Conservation (phyloP, 495 filamentous ascomycete species). For the Penicillium bialowiezense region DNA sequence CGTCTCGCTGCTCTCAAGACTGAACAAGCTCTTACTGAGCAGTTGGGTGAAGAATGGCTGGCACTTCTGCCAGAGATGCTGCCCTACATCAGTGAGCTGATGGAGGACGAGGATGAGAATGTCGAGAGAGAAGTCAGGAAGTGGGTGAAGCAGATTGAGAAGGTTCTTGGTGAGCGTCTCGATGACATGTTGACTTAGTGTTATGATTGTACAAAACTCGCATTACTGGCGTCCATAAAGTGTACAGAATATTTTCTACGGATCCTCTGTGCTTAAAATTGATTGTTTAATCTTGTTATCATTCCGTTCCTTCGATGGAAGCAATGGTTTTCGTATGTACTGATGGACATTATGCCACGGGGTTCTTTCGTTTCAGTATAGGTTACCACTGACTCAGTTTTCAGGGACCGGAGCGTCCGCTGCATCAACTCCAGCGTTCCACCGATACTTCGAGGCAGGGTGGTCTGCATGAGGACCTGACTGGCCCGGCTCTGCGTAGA, state of each 20-base stretch:
- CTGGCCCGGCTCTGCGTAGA: slow-evolving; percentile 39
- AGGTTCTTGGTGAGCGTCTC: slow-evolving; percentile 79
- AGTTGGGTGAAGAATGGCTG: slow-evolving; percentile 89
- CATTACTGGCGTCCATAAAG: slow-evolving; percentile 29
- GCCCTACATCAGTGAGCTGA: slow-evolving; percentile 86
- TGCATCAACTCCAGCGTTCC: slow-evolving; percentile 44
- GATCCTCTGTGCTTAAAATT: slow-evolving; percentile 8
- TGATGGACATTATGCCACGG: too few species aligned
- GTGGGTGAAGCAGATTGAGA: slow-evolving; percentile 87
- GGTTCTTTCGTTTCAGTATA: too few species aligned
- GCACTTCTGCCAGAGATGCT: slow-evolving; percentile 87
- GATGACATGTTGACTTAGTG: slow-evolving; percentile 82
- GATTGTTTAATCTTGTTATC: slow-evolving; percentile 3
- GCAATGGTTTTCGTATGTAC: too few species aligned
- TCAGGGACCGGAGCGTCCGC: slow-evolving; percentile 19
- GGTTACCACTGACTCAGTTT: too few species aligned
- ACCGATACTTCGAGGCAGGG: slow-evolving; percentile 49
- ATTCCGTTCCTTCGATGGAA: not conserved
- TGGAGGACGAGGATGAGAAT: slow-evolving; percentile 91
- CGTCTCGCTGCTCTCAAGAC: slow-evolving; percentile 76
- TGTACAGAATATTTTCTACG: slow-evolving; percentile 5
- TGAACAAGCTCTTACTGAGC: slow-evolving; percentile 71
- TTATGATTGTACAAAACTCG: slow-evolving; percentile 24
- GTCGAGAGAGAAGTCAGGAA: slow-evolving; percentile 84
- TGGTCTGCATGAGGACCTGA: slow-evolving; percentile 45